Percentiles rank a stretch among this genome's conserved stretches.
phyloP scores from a whole-genome alignment of 768 basidiomycete species.

The Psilocybe tampanensis region DNA sequence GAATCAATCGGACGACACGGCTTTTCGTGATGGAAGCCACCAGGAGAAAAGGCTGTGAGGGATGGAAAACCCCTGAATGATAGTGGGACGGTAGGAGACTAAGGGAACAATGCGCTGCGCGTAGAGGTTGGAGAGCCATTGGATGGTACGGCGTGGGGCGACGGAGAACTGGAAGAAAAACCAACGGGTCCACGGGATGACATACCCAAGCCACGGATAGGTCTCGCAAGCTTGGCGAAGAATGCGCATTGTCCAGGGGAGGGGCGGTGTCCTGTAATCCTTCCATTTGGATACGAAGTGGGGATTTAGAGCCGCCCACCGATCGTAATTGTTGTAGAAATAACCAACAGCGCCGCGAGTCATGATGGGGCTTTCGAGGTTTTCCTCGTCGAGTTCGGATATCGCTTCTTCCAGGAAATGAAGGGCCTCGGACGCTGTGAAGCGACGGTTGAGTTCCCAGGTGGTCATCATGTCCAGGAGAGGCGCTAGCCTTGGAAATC shows the following conservation, averaged over 20 bases:
- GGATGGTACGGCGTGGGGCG: too few relatives aligned
- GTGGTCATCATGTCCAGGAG: constrained; percentile 29
- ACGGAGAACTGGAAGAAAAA: background rate
- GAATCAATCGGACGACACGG: too few relatives aligned
- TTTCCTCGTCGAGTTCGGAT: background rate
- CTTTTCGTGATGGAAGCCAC: too few relatives aligned
- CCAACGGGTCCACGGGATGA: background rate
- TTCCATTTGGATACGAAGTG: constrained; percentile 19
- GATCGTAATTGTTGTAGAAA: too few relatives aligned
- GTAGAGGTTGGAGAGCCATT: too few relatives aligned
- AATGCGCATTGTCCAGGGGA: constrained; percentile 7
- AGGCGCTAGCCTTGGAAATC: constrained; percentile 26
- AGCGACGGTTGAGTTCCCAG: constrained; percentile 20
- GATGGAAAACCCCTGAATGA: too few relatives aligned
- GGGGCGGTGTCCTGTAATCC: constrained; percentile 15
- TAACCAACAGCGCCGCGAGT: too few relatives aligned
- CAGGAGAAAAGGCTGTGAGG: too few relatives aligned
- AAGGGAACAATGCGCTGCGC: too few relatives aligned
- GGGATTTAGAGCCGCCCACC: constrained; percentile 19
- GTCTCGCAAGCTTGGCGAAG: constrained; percentile 3
- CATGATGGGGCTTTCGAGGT: constrained; percentile 1
- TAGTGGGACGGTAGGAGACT: too few relatives aligned
- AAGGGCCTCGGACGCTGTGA: constrained; percentile 32
- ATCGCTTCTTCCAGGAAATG: constrained; percentile 22
- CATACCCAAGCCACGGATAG: background rate